A percentile compares a stretch with the other conserved stretches of the same genome.
Conservation (phyloP, 1,139 yeast genomes). For the Sugiyamaella paludigena region DNA sequence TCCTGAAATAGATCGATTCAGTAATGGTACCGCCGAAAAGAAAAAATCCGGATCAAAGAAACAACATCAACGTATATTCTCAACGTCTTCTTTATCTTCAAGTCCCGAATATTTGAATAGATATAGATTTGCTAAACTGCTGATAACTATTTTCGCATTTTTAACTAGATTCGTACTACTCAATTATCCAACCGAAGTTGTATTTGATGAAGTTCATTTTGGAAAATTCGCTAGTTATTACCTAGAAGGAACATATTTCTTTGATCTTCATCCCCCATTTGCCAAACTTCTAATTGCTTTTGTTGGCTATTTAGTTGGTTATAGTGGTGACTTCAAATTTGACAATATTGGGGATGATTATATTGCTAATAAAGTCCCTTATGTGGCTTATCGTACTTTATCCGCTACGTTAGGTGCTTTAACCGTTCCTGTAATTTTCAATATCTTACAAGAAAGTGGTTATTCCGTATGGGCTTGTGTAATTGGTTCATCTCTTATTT, state of each 20-base stretch:
- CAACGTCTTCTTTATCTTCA: background rate
- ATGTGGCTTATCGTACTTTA: conserved; percentile 77
- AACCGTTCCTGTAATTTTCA: conserved; percentile 78
- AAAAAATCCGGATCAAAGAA: background rate
- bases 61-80: background rate
- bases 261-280: conserved; percentile 97
- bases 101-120: background rate
- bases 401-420: conserved; percentile 80
- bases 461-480: conserved; percentile 76
- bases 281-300: conserved; percentile 90
- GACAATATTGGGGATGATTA: conserved; percentile 88
- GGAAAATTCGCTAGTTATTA: conserved; percentile 69
- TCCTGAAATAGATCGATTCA: background rate
- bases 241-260: conserved; percentile 67
- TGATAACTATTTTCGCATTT: conserved; percentile 65
- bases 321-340: conserved; percentile 86
- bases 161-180: conserved; percentile 68
- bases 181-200: conserved; percentile 79
- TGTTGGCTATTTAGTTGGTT: conserved; percentile 86
- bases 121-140: conserved; percentile 19
- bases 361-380: conserved; percentile 75
- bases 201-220: conserved; percentile 83
- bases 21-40: background rate
- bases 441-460: conserved; percentile 79
- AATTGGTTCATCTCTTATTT: conserved; percentile 74